Conservation (phyloP, 495 filamentous ascomycete species). For the Friedmanniomyces simplex region DNA sequence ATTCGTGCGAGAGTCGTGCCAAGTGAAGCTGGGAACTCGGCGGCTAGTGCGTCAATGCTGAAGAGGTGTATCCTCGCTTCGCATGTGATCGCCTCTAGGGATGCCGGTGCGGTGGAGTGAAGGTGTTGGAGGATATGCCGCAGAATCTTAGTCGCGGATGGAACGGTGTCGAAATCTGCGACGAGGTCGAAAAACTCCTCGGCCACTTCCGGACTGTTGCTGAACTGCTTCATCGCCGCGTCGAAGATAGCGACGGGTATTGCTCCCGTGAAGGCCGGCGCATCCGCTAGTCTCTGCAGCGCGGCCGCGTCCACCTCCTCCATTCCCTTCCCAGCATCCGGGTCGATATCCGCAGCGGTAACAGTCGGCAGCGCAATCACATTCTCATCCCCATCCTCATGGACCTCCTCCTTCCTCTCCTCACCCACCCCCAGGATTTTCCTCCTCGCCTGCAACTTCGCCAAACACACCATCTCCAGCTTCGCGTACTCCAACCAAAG, state of each 20-base stretch:
- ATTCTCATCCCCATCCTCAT: constrained; percentile 32
- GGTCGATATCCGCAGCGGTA: constrained; percentile 57
- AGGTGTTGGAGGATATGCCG: constrained; percentile 62
- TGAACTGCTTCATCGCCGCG: constrained; percentile 67
- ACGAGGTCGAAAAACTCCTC: constrained; percentile 74
- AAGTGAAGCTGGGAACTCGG: constrained; percentile 64
- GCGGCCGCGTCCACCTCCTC: constrained; percentile 39
- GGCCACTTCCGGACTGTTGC: constrained; percentile 50
- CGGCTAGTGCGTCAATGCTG: constrained; percentile 50
- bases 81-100: constrained; percentile 54
- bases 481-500: constrained; percentile 87
- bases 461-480: constrained; percentile 85
- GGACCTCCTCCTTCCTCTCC: constrained; percentile 33
- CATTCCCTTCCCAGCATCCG: constrained; percentile 30
- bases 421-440: constrained; percentile 58
- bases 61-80: constrained; percentile 59
- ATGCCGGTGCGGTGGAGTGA: constrained; percentile 28
- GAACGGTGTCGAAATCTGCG: constrained; percentile 50
- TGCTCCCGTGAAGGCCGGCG: constrained; percentile 76
- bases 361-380: constrained; percentile 53
- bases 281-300: constrained; percentile 55
- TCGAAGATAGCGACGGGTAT: constrained; percentile 92
- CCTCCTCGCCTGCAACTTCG: constrained; percentile 62
- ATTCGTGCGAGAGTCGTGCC: constrained; percentile 53
- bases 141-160: constrained; percentile 57